phyloP scores from a whole-genome alignment of 2,329 filamentous ascomycete species.

The Aspergillus luchuensis region DNA sequence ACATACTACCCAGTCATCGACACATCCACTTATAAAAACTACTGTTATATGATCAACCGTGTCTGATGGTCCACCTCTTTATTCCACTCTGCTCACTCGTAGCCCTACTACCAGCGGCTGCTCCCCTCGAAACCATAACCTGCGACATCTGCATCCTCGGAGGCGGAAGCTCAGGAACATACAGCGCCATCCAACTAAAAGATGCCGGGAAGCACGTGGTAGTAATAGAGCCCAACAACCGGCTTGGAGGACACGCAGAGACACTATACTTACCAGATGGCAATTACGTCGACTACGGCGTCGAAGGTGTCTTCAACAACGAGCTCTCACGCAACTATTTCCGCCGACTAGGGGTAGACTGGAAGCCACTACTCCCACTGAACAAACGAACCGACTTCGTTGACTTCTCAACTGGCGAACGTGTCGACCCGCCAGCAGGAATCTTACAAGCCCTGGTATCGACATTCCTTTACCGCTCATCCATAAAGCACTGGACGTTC shows the following conservation, averaged over 20 bases:
- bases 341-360: slow-evolving; percentile 30
- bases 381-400: slow-evolving; percentile 25
- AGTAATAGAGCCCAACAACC: slow-evolving; percentile 39
- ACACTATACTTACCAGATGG: slow-evolving; percentile 33
- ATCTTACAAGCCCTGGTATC: slow-evolving; percentile 4
- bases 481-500: slow-evolving; percentile 16
- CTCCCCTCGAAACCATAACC: slow-evolving; percentile 14
- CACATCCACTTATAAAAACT: too few species aligned
- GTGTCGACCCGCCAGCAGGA: slow-evolving; percentile 15
- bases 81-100: background rate
- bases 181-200: slow-evolving; percentile 35
- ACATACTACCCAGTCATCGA: background rate
- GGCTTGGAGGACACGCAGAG: slow-evolving; percentile 39
- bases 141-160: slow-evolving; percentile 41
- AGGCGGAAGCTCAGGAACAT: slow-evolving; percentile 39
- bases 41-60: too few species aligned
- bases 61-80: background rate
- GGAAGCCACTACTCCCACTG: slow-evolving; percentile 16
- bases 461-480: slow-evolving; percentile 10
- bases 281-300: slow-evolving; percentile 36
- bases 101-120: background rate
- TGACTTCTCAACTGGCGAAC: slow-evolving; percentile 31
- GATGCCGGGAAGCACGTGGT: slow-evolving; percentile 36
- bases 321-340: slow-evolving; percentile 34
- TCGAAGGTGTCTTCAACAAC: slow-evolving; percentile 36